Conservation (phyloP, 176 grass and related monocot genomes). For the Raddia guianensis region DNA sequence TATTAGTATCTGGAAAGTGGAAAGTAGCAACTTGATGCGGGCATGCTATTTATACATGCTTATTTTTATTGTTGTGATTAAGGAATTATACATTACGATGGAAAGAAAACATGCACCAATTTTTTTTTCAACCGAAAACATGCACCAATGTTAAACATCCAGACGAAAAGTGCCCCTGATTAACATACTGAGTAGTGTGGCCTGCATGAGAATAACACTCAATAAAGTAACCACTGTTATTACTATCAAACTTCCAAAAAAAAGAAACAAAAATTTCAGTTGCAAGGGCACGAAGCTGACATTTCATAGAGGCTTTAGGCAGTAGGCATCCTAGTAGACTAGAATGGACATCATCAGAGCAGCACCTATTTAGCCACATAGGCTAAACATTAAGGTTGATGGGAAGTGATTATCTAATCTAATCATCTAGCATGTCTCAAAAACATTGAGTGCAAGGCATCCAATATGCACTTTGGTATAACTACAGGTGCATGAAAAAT, state of each 20-base stretch:
- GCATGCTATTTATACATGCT: constrained; percentile 14
- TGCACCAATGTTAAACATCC: not conserved
- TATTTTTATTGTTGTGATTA: constrained; percentile 6
- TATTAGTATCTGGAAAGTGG: constrained; percentile 39
- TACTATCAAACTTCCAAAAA: constrained; percentile 16
- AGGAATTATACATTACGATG: constrained; percentile 21
- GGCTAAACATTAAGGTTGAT: constrained; percentile 29
- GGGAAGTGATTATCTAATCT: constrained; percentile 30
- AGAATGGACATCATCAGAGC: constrained; percentile 31
- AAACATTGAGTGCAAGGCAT: constrained; percentile 18
- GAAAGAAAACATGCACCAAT: not conserved
- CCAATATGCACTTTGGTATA: constrained; percentile 11
- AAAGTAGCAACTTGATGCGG: constrained; percentile 25
- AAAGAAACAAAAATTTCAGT: not conserved
- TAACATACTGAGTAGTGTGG: too few species aligned
- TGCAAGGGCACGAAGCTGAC: constrained; percentile 11
- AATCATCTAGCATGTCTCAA: constrained; percentile 18
- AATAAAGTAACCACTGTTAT: constrained; percentile 9
- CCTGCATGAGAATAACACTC: not conserved
- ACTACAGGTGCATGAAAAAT: constrained; percentile 8
- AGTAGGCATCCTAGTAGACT: constrained; percentile 24
- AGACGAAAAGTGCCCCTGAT: too few species aligned
- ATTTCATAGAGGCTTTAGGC: constrained; percentile 21
- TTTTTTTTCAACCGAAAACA: too few species aligned
- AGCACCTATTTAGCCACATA: constrained; percentile 21